Percentiles rank a stretch among this genome's conserved stretches.
These are phyloP conservation scores for Xylaria telfairii DNA, from an alignment of 495 filamentous ascomycete species.

Conservation along the genomic window DNA sequence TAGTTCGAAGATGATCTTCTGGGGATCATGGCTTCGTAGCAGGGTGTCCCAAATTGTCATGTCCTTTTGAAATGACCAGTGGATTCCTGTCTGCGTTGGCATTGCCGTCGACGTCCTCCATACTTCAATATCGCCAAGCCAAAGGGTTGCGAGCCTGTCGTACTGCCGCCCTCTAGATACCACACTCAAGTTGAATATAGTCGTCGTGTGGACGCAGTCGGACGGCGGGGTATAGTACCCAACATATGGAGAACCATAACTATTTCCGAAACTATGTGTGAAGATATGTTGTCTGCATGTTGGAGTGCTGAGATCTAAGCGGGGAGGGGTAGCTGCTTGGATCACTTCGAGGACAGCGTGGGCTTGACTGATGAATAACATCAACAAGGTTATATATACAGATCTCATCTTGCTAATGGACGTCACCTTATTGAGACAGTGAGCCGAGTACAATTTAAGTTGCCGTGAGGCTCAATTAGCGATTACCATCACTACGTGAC, in stretches of 20 bases:
- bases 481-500: neutral
- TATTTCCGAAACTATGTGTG: slow-evolving; percentile 74
- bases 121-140: slow-evolving; percentile 79
- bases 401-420: slow-evolving; percentile 11
- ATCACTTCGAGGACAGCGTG: slow-evolving; percentile 30
- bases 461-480: neutral
- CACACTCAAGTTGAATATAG: slow-evolving; percentile 83
- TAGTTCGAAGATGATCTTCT: slow-evolving; percentile 84
- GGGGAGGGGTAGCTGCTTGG: slow-evolving; percentile 35
- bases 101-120: slow-evolving; percentile 89
- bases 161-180: slow-evolving; percentile 76
- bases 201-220: slow-evolving; percentile 75
- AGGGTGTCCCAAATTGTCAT: slow-evolving; percentile 76
- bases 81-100: slow-evolving; percentile 73
- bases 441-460: neutral
- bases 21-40: slow-evolving; percentile 66
- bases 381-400: neutral
- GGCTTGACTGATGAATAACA: neutral
- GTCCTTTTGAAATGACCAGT: slow-evolving; percentile 81
- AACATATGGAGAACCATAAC: slow-evolving; percentile 80
- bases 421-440: neutral
- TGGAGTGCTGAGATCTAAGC: slow-evolving; percentile 23
- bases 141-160: slow-evolving; percentile 81
- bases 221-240: slow-evolving; percentile 77
- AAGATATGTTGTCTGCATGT: slow-evolving; percentile 56